Evolutionary conservation across 1,139 yeast species (phyloP).

Genomic region (Diutina pseudorugosa): DNA sequence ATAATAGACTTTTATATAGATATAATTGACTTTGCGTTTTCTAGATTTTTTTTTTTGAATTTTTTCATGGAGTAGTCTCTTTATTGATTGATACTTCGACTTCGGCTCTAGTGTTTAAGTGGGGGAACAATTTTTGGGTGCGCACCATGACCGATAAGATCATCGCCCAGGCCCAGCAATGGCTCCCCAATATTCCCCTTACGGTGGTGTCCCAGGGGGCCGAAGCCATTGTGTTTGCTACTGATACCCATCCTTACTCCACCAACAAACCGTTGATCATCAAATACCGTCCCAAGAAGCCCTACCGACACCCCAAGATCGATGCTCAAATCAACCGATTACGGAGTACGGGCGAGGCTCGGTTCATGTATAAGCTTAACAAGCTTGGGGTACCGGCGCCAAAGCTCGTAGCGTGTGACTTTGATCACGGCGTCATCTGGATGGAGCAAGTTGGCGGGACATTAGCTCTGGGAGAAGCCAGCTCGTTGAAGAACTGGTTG

Average conservation of each 20-base stretch:
- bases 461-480: neutral
- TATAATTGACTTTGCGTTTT: no score
- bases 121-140: neutral
- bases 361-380: constrained; percentile 53
- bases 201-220: constrained; percentile 82
- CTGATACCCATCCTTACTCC: constrained; percentile 57
- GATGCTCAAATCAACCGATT: constrained; percentile 69
- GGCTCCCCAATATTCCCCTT: constrained; percentile 37
- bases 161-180: constrained; percentile 25
- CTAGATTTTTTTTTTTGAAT: no score
- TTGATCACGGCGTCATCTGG: neutral
- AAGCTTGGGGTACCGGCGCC: constrained; percentile 24
- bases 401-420: neutral
- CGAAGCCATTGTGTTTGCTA: constrained; percentile 71
- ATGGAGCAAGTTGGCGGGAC: neutral
- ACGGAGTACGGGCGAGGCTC: constrained; percentile 76
- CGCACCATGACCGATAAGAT: constrained; percentile 30
- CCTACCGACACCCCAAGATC: constrained; percentile 76
- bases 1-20: no score
- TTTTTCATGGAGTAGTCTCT: no score
- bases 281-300: constrained; percentile 81
- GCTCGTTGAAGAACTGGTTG: constrained; percentile 54
- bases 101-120: no score
- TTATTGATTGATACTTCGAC: no score
- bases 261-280: constrained; percentile 35